phyloP scores from a whole-genome alignment of 805 yeast species.

The Pachysolen tannophilus region DNA sequence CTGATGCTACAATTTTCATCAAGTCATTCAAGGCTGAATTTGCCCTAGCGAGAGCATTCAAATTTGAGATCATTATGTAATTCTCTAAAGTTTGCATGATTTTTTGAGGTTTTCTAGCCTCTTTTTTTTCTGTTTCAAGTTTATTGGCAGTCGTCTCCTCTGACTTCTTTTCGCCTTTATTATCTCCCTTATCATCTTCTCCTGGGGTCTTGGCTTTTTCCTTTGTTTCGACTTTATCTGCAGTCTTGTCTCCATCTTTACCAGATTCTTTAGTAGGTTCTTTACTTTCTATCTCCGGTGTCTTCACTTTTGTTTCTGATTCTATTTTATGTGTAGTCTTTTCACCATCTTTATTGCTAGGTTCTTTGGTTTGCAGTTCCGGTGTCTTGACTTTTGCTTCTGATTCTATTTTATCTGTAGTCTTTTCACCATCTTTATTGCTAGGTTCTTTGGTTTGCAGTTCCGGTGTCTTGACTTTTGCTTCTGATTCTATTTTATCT shows the following conservation, averaged over 20 bases:
- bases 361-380: constrained; percentile 14
- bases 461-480: not conserved
- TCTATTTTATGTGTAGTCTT: constrained; percentile 14
- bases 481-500: constrained; percentile 1
- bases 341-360: constrained; percentile 13
- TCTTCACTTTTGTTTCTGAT: no score
- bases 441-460: not conserved
- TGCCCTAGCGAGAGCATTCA: constrained; percentile 72
- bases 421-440: not conserved
- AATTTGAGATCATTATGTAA: constrained; percentile 75
- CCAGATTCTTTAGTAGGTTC: constrained; percentile 3
- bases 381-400: constrained; percentile 15
- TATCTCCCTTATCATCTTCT: constrained; percentile 11
- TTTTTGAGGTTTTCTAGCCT: constrained; percentile 17
- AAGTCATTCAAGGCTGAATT: constrained; percentile 60
- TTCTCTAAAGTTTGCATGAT: constrained; percentile 41
- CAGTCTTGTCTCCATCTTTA: constrained; percentile 7
- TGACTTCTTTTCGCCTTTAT: constrained; percentile 13
- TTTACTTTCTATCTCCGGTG: constrained; percentile 9
- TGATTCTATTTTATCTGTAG: constrained; percentile 11
- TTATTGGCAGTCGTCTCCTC: constrained; percentile 6
- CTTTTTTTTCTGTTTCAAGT: constrained; percentile 26
- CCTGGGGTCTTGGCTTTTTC: constrained; percentile 8
- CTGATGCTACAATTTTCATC: constrained; percentile 84
- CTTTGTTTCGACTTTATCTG: constrained; percentile 16